Conservation (phyloP, 106 monocot species). For the Dactylorhiza incarnata region DNA sequence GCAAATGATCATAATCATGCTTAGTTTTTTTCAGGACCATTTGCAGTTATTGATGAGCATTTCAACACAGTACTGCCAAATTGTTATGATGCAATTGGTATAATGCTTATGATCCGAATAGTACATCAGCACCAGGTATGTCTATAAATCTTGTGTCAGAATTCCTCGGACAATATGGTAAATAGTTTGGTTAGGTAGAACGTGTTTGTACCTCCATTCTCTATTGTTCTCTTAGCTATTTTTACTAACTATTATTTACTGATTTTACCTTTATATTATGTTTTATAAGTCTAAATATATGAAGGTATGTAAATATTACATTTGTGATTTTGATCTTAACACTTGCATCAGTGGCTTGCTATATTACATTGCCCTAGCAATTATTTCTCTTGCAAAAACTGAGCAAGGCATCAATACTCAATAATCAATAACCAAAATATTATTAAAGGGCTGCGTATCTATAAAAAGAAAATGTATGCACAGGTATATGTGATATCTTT, state of each 20-base stretch:
- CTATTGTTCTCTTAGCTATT: background rate
- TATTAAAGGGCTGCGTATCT: too few relatives aligned
- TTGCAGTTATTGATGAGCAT: conserved; percentile 93
- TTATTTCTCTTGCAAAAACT: background rate
- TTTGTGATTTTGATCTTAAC: background rate
- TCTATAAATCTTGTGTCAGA: background rate
- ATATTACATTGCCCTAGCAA: background rate
- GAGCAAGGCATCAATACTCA: too few relatives aligned
- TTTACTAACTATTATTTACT: background rate
- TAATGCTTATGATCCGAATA: conserved; percentile 99
- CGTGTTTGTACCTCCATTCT: background rate
- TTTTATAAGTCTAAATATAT: background rate
- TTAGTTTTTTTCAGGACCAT: conserved; percentile 61
- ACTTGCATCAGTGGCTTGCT: background rate
- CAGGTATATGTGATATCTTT: too few relatives aligned
- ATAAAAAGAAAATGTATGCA: too few relatives aligned
- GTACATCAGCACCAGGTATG: conserved; percentile 94
- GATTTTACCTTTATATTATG: background rate
- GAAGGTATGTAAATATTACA: background rate
- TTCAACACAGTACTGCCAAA: conserved; percentile 76
- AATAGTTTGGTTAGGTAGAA: background rate
- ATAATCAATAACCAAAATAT: too few relatives aligned
- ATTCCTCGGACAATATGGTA: background rate
- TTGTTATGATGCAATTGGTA: conserved; percentile 93
- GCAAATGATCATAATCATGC: background rate